Percentiles rank a stretch among this genome's conserved stretches.
These are phyloP conservation scores for Trametopsis cervina DNA, from an alignment of 768 basidiomycete species.

Conservation along the genomic window DNA sequence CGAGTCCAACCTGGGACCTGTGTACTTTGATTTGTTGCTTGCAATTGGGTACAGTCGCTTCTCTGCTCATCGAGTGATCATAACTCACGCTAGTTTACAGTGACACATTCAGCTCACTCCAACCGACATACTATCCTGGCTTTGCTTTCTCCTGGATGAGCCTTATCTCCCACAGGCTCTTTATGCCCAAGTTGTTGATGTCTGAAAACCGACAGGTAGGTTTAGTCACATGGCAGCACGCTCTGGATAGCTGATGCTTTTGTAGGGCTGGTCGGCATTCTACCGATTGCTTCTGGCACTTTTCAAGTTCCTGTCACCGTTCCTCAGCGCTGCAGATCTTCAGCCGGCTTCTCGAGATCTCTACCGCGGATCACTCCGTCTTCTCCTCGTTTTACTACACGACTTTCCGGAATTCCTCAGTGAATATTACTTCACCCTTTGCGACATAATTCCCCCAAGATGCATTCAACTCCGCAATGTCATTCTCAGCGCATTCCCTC, in stretches of 20 bases:
- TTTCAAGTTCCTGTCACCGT: slow-evolving; percentile 91
- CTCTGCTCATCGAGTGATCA: background rate
- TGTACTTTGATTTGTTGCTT: slow-evolving; percentile 84
- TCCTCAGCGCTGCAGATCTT: slow-evolving; percentile 78
- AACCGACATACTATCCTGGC: slow-evolving; percentile 94
- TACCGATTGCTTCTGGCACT: slow-evolving; percentile 90
- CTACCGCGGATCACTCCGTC: slow-evolving; percentile 83
- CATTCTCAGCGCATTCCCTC: slow-evolving; percentile 92
- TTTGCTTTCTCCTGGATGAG: slow-evolving; percentile 99
- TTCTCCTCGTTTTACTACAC: slow-evolving; percentile 92
- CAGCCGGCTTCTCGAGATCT: slow-evolving; percentile 77
- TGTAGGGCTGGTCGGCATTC: slow-evolving; percentile 89
- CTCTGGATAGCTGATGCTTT: slow-evolving; percentile 3
- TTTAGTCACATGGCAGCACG: background rate
- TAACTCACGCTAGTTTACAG: slow-evolving; percentile 30
- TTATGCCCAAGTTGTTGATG: slow-evolving; percentile 92
- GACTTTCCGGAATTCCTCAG: slow-evolving; percentile 98
- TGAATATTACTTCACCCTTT: slow-evolving; percentile 94
- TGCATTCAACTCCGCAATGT: slow-evolving; percentile 97
- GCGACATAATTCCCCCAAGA: slow-evolving; percentile 85
- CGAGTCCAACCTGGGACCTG: slow-evolving; percentile 77
- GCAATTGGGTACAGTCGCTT: slow-evolving; percentile 62
- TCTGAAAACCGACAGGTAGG: slow-evolving; percentile 82
- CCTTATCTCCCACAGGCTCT: slow-evolving; percentile 89
- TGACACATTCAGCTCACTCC: slow-evolving; percentile 92